phyloP scores from a whole-genome alignment of 2,329 filamentous ascomycete genomes.

The Fusarium sp. region DNA sequence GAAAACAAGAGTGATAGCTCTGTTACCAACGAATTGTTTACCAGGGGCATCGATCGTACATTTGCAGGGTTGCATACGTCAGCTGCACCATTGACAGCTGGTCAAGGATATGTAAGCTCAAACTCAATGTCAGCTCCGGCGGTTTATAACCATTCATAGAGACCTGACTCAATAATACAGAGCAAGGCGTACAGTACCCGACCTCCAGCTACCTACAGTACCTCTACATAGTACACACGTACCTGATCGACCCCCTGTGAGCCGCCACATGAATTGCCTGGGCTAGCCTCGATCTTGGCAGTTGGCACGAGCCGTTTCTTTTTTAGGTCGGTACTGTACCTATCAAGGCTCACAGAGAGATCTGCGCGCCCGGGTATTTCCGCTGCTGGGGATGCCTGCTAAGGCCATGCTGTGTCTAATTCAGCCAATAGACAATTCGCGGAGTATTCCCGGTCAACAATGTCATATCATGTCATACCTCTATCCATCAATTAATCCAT shows the following conservation, averaged over 20 bases:
- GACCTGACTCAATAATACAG: neutral
- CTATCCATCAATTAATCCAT: neutral
- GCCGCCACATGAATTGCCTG: too few relatives aligned
- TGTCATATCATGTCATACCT: neutral
- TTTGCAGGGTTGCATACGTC: slow-evolving; percentile 6
- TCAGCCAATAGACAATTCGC: slow-evolving; percentile 6
- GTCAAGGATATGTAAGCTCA: neutral
- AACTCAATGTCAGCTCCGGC: neutral
- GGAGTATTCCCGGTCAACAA: neutral
- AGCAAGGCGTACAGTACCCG: too few relatives aligned
- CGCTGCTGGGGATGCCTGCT: too few relatives aligned
- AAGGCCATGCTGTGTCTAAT: too few relatives aligned
- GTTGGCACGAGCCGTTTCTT: slow-evolving; percentile 5
- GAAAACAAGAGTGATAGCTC: slow-evolving; percentile 2
- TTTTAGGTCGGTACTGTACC: neutral
- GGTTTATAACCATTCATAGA: neutral
- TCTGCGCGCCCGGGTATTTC: slow-evolving; percentile 14
- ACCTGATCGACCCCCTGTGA: slow-evolving; percentile 1
- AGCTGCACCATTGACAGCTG: slow-evolving; percentile 4
- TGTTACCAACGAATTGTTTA: neutral
- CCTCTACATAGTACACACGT: too few relatives aligned
- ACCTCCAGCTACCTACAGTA: too few relatives aligned
- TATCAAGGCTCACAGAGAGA: slow-evolving; percentile 6
- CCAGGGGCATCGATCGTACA: neutral
- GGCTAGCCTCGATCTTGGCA: slow-evolving; percentile 6